Base-by-base conservation (phyloP, 2,329 filamentous ascomycete genomes). In the Nemania bipapillata region DNA sequence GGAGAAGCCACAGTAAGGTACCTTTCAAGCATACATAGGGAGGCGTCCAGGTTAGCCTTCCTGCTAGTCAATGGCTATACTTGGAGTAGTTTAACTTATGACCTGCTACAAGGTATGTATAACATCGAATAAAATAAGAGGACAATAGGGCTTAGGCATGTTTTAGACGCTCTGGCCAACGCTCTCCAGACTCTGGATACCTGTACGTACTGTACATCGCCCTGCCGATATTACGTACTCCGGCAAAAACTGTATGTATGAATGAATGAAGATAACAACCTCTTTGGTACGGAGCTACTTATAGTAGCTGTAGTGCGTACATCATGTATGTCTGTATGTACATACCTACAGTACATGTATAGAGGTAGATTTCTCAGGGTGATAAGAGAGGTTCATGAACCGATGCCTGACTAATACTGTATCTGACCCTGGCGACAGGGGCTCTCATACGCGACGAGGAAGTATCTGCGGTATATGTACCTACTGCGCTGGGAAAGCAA, bases 381-480 rank as follows among this genome's bases (percentile, higher is more conserved):
- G 65, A 56, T 59, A 67, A 67, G 55, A 67, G 45, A 50, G 47
- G 65, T 52, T 61, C 54, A 42, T 35, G 65, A 64, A 59, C 53
- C 42, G 47, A 70, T 69, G 60, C 63, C 54, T 66, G 52, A 58
- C 62, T 62, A 61, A 65, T 65, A 42, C 30, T 40, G n/a, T 47
- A 20, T n/a, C 40, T n/a, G 20, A 26, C 11, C 40, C 17, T n/a
- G 22, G 58, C 8, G 45, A 37, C 64, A 66, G 45, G 64, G 57
- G n/a, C 57, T 32, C 17, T 53, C 42, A 28, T 15, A 28, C 28
- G 20, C 26, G 45, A 26, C 20, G 11, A 20, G 24, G 22, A 24
- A 9, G 6, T 28, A 50, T 11, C 4, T 50, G 11, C 20, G 11
- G 11, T 26, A 12, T 24, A 15, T 9, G 17, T 24, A 28, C 32